These are phyloP conservation scores for Angomonas deanei DNA, from an alignment of 208 protist genomes.

Conservation along the genomic window DNA sequence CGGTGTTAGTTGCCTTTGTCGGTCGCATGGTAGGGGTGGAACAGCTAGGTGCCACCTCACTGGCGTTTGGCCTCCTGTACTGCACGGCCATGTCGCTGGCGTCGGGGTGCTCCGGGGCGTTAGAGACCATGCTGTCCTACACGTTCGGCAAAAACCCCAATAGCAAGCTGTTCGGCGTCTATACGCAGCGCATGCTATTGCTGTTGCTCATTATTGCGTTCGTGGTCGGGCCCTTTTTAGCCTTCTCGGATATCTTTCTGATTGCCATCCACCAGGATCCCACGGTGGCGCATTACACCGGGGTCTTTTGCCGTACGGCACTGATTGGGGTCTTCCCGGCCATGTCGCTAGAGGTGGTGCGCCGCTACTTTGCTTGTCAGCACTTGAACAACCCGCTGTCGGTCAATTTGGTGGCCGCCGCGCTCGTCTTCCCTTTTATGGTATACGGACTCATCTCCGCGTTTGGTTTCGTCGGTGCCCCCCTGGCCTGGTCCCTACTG, in stretches of 20 bases:
- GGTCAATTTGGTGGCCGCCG: slow-evolving; percentile 43
- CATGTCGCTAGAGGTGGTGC: slow-evolving; percentile 74
- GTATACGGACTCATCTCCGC: slow-evolving; percentile 35
- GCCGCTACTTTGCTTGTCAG: slow-evolving; percentile 79
- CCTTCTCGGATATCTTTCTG: slow-evolving; percentile 51
- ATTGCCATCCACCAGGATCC: slow-evolving; percentile 44
- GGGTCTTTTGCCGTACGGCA: slow-evolving; percentile 52
- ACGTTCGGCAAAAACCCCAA: slow-evolving; percentile 60
- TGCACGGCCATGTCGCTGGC: slow-evolving; percentile 65
- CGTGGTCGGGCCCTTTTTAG: slow-evolving; percentile 39
- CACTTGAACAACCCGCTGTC: slow-evolving; percentile 60
- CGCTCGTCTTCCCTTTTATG: slow-evolving; percentile 47
- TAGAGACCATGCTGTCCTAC: slow-evolving; percentile 75
- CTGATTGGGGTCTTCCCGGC: slow-evolving; percentile 55
- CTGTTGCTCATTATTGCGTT: slow-evolving; percentile 56
- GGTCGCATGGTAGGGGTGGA: slow-evolving; percentile 41
- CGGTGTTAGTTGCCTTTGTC: slow-evolving; percentile 44
- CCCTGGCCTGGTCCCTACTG: slow-evolving; percentile 58
- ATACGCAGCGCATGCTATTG: slow-evolving; percentile 68
- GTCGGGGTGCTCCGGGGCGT: slow-evolving; percentile 57
- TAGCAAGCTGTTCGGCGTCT: slow-evolving; percentile 70
- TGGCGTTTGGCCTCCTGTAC: slow-evolving; percentile 73
- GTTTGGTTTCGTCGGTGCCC: slow-evolving; percentile 49
- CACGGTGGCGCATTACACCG: slow-evolving; percentile 37
- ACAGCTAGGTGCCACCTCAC: slow-evolving; percentile 50